Evolutionary conservation across 2,329 filamentous ascomycete species (phyloP), one percentile per base, ranked within the genome.

Genomic region (Aspergillus sp.): DNA sequence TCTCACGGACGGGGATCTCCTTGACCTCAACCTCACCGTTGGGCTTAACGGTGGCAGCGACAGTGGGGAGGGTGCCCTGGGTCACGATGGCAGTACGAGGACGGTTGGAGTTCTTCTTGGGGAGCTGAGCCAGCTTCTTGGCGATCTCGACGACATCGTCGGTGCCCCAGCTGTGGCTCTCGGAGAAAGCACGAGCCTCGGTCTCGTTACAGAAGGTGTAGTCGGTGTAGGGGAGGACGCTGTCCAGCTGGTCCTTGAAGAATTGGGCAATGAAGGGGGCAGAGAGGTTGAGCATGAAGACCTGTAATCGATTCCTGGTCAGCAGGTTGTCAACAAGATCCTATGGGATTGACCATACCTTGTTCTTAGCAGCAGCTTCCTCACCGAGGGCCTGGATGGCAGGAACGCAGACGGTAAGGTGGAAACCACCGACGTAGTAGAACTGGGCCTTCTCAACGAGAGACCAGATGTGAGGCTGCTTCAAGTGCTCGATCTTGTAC

Each of bases 191-290:
- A 69, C 88, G 86, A 52, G 93, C 94, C 82, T 99, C 95, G 67
- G 91, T 91, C 87, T 99, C 95, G 82, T 99, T 99, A 74, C 93
- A 94, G 77, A 99, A 91, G 63, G 98, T 84, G 80, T 94, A 96
- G 82, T 98, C 93, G 84, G 92, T 96, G 87, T 97, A 97, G 30
- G 91, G 90, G 56, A 92, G 84, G 57, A 91, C 89, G 71, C 88
- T 88, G 79, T 97, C 92, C 51, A 99, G 87, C 67, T 88, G 90
- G 53, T 97, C 93, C 85, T 97, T 97, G 89, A 98, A 99, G 86
- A 97, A 97, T 76, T 96, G 90, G 41, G 90, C 83, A 73, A 99
- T 97, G 84, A 99, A 99, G 62, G 95, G 95, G 7, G 95, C 95
- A 55, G 92, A 95, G 63, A 99, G 87, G 69, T 92, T 96, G 70